A percentile compares a stretch with the other conserved stretches of the same genome.
Evolutionary conservation across 2,329 filamentous ascomycete genomes (phyloP).

Genomic region (Pseudofabraea citricarpa): DNA sequence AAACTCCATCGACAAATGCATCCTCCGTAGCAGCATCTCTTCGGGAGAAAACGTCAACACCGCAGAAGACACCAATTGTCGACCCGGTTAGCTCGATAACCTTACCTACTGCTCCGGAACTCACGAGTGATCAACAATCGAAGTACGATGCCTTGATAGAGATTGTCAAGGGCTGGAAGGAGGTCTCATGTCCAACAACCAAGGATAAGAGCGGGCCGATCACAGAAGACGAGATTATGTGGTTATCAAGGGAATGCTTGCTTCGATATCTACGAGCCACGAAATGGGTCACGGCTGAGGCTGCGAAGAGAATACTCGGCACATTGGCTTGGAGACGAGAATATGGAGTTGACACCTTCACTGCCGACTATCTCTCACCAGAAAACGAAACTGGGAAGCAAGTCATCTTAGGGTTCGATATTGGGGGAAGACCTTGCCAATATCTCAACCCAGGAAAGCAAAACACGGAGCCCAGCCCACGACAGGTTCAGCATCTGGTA

Average conservation of each 20-base stretch:
- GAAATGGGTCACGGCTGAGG: constrained; percentile 77
- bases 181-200: constrained; percentile 61
- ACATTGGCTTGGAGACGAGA: constrained; percentile 88
- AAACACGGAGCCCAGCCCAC: constrained; percentile 81
- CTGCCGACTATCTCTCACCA: constrained; percentile 80
- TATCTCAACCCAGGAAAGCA: constrained; percentile 87
- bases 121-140: constrained; percentile 71
- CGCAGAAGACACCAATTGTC: constrained; percentile 33
- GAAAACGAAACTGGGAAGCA: constrained; percentile 98
- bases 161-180: constrained; percentile 65
- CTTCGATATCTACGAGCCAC: constrained; percentile 89
- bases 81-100: constrained; percentile 17
- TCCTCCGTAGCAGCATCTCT: constrained; percentile 16
- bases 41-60: constrained; percentile 26
- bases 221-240: constrained; percentile 77
- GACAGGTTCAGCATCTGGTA: constrained; percentile 89
- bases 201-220: constrained; percentile 58
- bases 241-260: constrained; percentile 87
- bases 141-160: constrained; percentile 79
- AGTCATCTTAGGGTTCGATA: constrained; percentile 82
- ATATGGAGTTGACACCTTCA: constrained; percentile 72
- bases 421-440: constrained; percentile 77
- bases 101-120: constrained; percentile 46
- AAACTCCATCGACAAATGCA: too few species aligned
- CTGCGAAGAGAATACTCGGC: constrained; percentile 71